These are phyloP conservation scores for Fomitopsis betulina DNA, from an alignment of 1,284 basidiomycete genomes.

Conservation along the genomic window DNA sequence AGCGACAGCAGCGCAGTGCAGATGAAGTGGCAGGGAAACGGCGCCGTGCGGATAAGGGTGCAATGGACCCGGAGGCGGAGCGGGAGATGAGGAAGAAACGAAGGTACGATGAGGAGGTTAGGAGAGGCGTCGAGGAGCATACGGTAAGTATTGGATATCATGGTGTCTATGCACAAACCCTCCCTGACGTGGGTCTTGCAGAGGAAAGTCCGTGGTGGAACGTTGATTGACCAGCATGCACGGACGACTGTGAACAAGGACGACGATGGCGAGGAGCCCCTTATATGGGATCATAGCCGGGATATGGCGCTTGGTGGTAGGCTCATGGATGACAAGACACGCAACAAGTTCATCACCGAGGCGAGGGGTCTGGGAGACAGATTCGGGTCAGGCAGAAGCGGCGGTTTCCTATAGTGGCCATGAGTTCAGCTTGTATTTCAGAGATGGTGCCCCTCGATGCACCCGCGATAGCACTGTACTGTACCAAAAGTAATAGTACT, in stretches of 20 bases:
- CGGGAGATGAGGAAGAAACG: conserved; percentile 46
- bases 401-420: conserved; percentile 46
- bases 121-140: conserved; percentile 70
- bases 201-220: conserved; percentile 61
- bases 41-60: conserved; percentile 47
- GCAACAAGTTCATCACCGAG: conserved; percentile 74
- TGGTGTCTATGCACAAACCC: not conserved
- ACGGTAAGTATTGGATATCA: conserved; percentile 57
- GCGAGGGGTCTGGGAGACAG: conserved; percentile 76
- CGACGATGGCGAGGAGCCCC: conserved; percentile 46
- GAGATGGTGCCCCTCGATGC: not conserved
- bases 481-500: too few relatives aligned
- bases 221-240: conserved; percentile 68
- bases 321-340: conserved; percentile 79
- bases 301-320: conserved; percentile 85
- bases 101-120: conserved; percentile 63
- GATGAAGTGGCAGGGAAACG: conserved; percentile 87
- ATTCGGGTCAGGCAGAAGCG: conserved; percentile 69
- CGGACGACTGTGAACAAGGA: conserved; percentile 20
- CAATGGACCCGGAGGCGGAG: conserved; percentile 37
- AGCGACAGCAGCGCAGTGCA: conserved; percentile 77
- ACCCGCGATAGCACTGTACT: not conserved
- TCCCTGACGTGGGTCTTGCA: conserved; percentile 23
- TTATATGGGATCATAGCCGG: conserved; percentile 84
- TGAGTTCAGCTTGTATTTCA: not conserved